Conservation (phyloP, 768 basidiomycete genomes). For the Pulveroboletus ravenelii region DNA sequence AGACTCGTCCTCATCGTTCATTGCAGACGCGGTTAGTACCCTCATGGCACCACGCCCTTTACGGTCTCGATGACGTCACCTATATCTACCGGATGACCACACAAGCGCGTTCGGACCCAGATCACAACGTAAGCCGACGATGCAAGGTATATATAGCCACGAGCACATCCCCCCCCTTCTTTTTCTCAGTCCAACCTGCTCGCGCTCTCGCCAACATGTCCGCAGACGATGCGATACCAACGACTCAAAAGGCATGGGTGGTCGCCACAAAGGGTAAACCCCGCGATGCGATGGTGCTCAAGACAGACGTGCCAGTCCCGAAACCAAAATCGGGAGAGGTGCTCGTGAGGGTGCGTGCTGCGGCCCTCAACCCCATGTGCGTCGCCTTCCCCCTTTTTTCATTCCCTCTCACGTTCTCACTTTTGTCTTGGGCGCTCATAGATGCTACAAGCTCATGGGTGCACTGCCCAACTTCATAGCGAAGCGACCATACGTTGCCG, state of each 20-base stretch:
- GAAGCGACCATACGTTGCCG: slow-evolving; percentile 49
- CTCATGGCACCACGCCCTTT: too few relatives aligned
- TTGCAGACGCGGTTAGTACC: too few relatives aligned
- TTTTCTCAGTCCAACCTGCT: too few relatives aligned
- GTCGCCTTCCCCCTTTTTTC: slow-evolving; percentile 8
- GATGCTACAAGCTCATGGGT: slow-evolving; percentile 57
- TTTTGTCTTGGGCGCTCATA: slow-evolving; percentile 19
- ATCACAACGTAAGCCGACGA: too few relatives aligned
- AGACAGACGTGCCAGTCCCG: slow-evolving; percentile 28
- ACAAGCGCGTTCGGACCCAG: too few relatives aligned
- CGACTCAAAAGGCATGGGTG: slow-evolving; percentile 30
- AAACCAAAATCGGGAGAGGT: slow-evolving; percentile 39
- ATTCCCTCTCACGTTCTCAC: too few relatives aligned
- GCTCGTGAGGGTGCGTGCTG: slow-evolving; percentile 48
- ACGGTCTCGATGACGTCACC: too few relatives aligned
- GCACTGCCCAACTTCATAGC: slow-evolving; percentile 43
- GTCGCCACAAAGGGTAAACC: slow-evolving; percentile 29
- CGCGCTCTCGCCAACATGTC: slow-evolving; percentile 1
- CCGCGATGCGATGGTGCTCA: slow-evolving; percentile 25
- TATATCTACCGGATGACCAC: too few relatives aligned
- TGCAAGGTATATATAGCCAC: too few relatives aligned
- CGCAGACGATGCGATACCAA: slow-evolving; percentile 8
- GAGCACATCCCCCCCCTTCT: too few relatives aligned
- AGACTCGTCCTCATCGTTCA: too few relatives aligned
- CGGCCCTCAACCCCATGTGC: slow-evolving; percentile 67